Percentiles rank a stretch among this genome's conserved stretches.
Conservation (phyloP, 192 early-diverging fungal genomes). For the Mortierella claussenii region DNA sequence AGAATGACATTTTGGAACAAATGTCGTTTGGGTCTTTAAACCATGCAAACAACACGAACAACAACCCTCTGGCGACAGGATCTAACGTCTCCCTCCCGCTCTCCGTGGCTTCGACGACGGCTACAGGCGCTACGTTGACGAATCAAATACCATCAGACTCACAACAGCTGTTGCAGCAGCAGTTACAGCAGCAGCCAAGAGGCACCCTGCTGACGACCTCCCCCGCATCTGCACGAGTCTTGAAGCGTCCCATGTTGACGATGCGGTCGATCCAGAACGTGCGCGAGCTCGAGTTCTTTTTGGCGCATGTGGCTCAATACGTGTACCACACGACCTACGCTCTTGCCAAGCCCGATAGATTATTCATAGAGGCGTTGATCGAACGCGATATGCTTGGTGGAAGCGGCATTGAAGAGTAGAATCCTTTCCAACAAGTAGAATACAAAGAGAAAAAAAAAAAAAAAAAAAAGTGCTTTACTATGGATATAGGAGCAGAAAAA, state of each 20-base stretch:
- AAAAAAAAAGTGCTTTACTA: no score
- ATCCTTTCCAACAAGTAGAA: background rate
- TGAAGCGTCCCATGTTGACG: constrained; percentile 83
- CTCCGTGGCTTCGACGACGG: constrained; percentile 30
- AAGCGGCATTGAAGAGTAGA: constrained; percentile 33
- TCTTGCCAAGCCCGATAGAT: constrained; percentile 76
- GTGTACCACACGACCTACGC: constrained; percentile 80
- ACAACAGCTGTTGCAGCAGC: background rate
- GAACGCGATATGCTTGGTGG: constrained; percentile 67
- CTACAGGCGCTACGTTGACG: constrained; percentile 26
- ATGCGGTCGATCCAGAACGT: constrained; percentile 72
- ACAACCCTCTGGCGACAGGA: background rate
- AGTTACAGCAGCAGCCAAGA: background rate
- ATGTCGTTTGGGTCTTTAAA: constrained; percentile 33
- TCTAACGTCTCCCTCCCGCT: constrained; percentile 22
- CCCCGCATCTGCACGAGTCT: constrained; percentile 4
- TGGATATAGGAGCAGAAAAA: no score
- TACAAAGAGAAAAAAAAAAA: background rate
- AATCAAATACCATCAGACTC: no score
- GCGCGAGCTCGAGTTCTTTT: constrained; percentile 81
- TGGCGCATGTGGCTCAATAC: constrained; percentile 78
- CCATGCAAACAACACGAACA: no score
- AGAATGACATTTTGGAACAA: constrained; percentile 35
- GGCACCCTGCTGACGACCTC: constrained; percentile 20
- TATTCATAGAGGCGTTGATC: constrained; percentile 81